Evolutionary conservation across 768 basidiomycete genomes (phyloP).

Genomic region (Pleurotus citrinopileatus): DNA sequence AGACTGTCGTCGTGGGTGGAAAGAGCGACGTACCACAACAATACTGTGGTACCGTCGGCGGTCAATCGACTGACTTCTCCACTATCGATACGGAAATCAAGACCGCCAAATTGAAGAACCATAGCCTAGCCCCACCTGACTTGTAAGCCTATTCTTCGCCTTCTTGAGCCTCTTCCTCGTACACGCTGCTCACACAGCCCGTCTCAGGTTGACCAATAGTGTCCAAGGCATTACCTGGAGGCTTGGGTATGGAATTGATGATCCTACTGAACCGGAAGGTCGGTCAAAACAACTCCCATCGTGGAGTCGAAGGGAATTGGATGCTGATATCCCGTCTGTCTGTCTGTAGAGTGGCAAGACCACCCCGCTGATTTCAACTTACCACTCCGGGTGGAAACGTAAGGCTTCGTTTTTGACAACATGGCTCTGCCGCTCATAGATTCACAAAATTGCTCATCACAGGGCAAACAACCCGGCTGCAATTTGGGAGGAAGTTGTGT

Average conservation of each 20-base stretch:
- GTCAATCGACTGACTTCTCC: conserved; percentile 55
- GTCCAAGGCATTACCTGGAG: conserved; percentile 64
- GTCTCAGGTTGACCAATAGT: conserved; percentile 53
- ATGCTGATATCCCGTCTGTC: not conserved
- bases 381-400: conserved; percentile 47
- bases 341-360: conserved; percentile 53
- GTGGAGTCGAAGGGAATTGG: not conserved
- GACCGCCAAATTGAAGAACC: conserved; percentile 51
- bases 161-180: not conserved
- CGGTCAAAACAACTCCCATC: conserved; percentile 10
- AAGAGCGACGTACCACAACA: conserved; percentile 44
- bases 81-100: conserved; percentile 62
- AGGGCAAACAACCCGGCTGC: too few relatives aligned
- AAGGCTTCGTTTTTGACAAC: too few relatives aligned
- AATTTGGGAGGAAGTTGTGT: too few relatives aligned
- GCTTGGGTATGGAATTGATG: conserved; percentile 53
- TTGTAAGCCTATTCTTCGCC: conserved; percentile 37
- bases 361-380: conserved; percentile 52
- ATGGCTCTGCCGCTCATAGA: too few relatives aligned
- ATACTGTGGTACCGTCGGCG: conserved; percentile 64
- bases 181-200: not conserved
- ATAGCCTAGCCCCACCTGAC: conserved; percentile 55
- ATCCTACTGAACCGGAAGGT: conserved; percentile 56
- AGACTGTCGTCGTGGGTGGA: conserved; percentile 57
- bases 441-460: too few relatives aligned